These are phyloP conservation scores for Aureobasidium namibiae DNA, from an alignment of 2,329 filamentous ascomycete genomes.

Conservation along the genomic window DNA sequence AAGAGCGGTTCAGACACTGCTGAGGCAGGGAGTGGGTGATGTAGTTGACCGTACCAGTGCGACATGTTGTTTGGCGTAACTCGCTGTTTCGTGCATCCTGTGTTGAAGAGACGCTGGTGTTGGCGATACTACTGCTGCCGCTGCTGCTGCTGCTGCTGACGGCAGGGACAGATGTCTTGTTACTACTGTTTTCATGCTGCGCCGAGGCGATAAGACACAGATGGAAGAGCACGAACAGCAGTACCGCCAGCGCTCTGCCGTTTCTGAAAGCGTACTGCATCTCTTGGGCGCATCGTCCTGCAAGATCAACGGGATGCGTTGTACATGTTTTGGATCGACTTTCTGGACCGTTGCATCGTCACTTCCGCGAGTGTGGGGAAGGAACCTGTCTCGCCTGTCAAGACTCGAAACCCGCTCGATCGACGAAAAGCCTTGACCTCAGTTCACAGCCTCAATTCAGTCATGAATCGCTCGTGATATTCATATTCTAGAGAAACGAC, in stretches of 20 bases:
- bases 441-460: background rate
- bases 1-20: conserved; percentile 58
- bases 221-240: background rate
- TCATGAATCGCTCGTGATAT: conserved; percentile 10
- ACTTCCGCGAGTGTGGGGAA: background rate
- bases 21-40: conserved; percentile 71
- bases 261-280: conserved; percentile 2
- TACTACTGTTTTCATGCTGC: background rate
- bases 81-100: background rate
- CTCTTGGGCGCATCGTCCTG: conserved; percentile 8
- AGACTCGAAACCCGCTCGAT: background rate
- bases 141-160: background rate
- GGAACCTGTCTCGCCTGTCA: background rate
- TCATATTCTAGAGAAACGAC: conserved; percentile 11
- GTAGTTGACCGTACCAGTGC: conserved; percentile 64
- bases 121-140: background rate
- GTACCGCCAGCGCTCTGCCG: conserved; percentile 5
- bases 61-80: conserved; percentile 30
- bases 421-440: background rate
- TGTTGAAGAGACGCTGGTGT: background rate
- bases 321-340: background rate
- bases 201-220: background rate
- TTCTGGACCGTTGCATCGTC: background rate
- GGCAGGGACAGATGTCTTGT: background rate
- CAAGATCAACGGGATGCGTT: background rate